Conservation (phyloP, 345 rosid genomes). For the Noccaea bulbosa region DNA sequence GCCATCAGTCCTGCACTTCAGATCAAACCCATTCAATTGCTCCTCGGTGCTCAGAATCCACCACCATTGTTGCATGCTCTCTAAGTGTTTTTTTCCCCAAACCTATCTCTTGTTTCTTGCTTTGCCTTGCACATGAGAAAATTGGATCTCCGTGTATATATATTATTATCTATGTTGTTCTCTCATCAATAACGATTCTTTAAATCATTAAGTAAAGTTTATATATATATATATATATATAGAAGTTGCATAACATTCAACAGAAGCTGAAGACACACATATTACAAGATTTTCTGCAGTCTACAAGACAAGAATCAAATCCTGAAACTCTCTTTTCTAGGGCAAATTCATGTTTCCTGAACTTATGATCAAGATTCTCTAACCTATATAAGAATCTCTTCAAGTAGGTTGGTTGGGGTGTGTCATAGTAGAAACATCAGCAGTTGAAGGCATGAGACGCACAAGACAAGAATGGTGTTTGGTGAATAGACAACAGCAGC, state of each 20-base stretch:
- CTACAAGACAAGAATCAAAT: constrained; percentile 33
- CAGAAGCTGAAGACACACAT: constrained; percentile 31
- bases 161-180: background rate
- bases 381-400: constrained; percentile 34
- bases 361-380: constrained; percentile 33
- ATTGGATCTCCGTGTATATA: background rate
- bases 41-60: constrained; percentile 47
- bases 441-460: constrained; percentile 50
- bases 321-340: constrained; percentile 33
- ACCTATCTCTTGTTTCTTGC: constrained; percentile 2
- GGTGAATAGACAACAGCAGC: constrained; percentile 46
- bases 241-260: constrained; percentile 39
- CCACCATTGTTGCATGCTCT: constrained; percentile 55
- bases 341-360: constrained; percentile 6
- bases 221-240: constrained; percentile 19
- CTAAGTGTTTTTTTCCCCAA: constrained; percentile 20
- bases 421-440: constrained; percentile 48
- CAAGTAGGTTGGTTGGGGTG: constrained; percentile 30
- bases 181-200: constrained; percentile 6
- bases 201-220: constrained; percentile 9
- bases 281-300: constrained; percentile 30
- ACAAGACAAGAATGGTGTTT: constrained; percentile 43
- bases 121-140: constrained; percentile 29
- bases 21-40: constrained; percentile 58
- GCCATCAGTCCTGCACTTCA: constrained; percentile 68